Conservation (phyloP, 1,139 yeast species). For the Candida tunisiensis region DNA sequence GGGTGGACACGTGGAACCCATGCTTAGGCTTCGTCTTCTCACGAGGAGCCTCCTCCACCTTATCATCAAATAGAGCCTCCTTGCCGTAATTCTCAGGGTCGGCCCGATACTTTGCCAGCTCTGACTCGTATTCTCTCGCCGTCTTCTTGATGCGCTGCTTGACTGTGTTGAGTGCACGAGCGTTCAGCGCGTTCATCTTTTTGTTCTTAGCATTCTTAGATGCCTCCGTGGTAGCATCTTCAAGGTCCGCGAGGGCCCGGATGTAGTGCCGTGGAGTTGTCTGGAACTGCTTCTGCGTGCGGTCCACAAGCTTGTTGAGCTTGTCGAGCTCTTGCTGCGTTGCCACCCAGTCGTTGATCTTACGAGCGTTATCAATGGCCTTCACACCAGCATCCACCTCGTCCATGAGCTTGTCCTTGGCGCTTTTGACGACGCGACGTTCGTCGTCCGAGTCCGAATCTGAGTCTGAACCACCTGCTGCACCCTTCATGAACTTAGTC, state of each 20-base stretch:
- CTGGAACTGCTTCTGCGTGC: constrained; percentile 57
- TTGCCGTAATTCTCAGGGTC: constrained; percentile 57
- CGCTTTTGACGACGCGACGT: constrained; percentile 78
- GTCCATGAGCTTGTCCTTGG: constrained; percentile 81
- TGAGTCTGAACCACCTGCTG: constrained; percentile 29
- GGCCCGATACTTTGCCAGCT: constrained; percentile 42
- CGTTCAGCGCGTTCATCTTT: constrained; percentile 67
- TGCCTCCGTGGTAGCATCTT: constrained; percentile 41
- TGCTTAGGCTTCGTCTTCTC: constrained; percentile 6
- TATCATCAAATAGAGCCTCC: constrained; percentile 10
- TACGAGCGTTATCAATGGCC: constrained; percentile 52
- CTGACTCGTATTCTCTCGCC: constrained; percentile 45
- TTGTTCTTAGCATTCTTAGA: constrained; percentile 45
- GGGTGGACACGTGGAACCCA: constrained; percentile 2
- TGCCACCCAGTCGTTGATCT: constrained; percentile 65
- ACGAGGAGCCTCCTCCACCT: constrained; percentile 7
- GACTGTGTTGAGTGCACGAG: constrained; percentile 75
- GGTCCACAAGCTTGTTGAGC: constrained; percentile 56
- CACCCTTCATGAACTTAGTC: constrained; percentile 26
- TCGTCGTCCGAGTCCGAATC: constrained; percentile 42
- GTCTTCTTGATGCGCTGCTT: constrained; percentile 83
- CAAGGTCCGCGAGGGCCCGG: constrained; percentile 53
- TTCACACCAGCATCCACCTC: constrained; percentile 61
- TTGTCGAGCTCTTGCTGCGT: constrained; percentile 36
- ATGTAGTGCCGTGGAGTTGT: constrained; percentile 57